Conservation (phyloP, 331 rosid species). For the Quercus lobata region DNA sequence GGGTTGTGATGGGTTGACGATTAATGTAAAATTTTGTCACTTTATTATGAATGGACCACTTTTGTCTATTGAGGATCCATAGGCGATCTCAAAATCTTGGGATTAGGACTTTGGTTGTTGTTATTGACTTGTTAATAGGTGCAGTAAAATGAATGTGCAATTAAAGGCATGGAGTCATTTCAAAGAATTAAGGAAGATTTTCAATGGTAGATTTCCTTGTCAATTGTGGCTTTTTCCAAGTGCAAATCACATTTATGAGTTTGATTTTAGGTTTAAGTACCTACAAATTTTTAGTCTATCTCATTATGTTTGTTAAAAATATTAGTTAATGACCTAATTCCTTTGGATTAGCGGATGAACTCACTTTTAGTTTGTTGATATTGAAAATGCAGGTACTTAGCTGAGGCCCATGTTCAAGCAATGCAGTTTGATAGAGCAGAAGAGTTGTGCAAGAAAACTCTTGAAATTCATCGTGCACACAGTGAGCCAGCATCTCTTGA, state of each 20-base stretch:
- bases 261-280: not conserved
- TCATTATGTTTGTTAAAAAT: not conserved
- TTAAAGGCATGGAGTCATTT: not conserved
- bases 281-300: not conserved
- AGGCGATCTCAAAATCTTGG: too few species aligned
- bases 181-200: not conserved
- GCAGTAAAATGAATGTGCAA: not conserved
- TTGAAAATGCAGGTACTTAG: slow-evolving; percentile 65
- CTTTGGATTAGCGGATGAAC: not conserved
- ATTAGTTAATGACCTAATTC: not conserved
- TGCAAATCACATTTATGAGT: not conserved
- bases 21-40: too few species aligned
- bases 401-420: slow-evolving; percentile 98
- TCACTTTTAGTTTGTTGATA: not conserved
- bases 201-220: not conserved
- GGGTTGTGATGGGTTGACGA: too few species aligned
- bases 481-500: slow-evolving; percentile 99
- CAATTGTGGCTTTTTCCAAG: not conserved
- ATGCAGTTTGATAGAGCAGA: slow-evolving; percentile 98
- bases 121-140: too few species aligned
- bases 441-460: slow-evolving; percentile 78
- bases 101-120: too few species aligned
- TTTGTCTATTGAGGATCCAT: too few species aligned
- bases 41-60: too few species aligned
- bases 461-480: slow-evolving; percentile 86